Conservation (phyloP, 2,329 filamentous ascomycete species). For the Penicillium hesseltinei region DNA sequence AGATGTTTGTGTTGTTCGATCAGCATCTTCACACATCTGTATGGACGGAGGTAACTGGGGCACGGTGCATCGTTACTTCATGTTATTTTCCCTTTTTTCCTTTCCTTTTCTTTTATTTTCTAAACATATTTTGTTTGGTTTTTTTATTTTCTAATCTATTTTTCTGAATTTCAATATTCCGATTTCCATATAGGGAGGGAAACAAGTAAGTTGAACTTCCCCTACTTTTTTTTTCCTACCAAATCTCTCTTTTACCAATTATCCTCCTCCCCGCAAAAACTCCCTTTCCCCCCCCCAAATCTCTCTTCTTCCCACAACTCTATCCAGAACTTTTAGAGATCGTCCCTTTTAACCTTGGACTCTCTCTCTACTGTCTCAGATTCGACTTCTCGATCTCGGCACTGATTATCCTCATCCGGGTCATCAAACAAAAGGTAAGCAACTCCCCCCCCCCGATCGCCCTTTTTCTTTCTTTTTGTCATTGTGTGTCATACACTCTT, state of each 20-base stretch:
- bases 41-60: not conserved
- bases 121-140: not conserved
- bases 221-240: not conserved
- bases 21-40: conserved; percentile 16
- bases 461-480: not conserved
- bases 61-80: conserved; percentile 14
- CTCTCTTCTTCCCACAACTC: not conserved
- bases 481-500: not conserved
- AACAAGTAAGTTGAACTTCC: not conserved
- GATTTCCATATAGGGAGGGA: not conserved
- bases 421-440: not conserved
- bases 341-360: not conserved
- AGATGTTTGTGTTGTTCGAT: conserved; percentile 7
- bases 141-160: not conserved
- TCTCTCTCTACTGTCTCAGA: not conserved
- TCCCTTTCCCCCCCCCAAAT: not conserved
- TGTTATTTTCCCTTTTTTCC: conserved; percentile 2
- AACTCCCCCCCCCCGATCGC: not conserved
- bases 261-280: not conserved
- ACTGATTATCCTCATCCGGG: not conserved
- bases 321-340: not conserved
- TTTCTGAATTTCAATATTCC: not conserved
- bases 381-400: not conserved
- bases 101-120: not conserved
- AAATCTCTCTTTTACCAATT: not conserved